Evolutionary conservation across 2,329 filamentous ascomycete species (phyloP), one percentile per base, ranked within the genome.

Genomic region (Apiospora marii): DNA sequence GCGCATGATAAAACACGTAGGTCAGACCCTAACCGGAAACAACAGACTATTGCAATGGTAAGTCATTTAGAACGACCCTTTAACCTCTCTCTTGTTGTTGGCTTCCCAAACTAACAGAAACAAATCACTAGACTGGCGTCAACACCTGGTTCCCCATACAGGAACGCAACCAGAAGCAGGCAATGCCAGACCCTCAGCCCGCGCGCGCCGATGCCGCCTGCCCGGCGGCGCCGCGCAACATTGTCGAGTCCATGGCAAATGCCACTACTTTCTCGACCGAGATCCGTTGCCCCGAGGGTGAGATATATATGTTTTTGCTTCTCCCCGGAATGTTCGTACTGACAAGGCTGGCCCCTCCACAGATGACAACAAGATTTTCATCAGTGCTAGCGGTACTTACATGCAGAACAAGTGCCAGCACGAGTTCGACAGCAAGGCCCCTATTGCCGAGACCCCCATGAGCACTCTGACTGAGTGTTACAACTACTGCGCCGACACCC

Each of bases 261-360:
- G 64, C 64, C 16, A 24, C 19, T 22, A 24, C 64, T 0, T 67
- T 67, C 37, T 2, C 10, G 64, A 24, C 14, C 6, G 34, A 41
- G 0, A 24, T 41, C 37, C 34, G 13, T 7, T 67, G 64, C 37
- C 30, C 64, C 8, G 22, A 8, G 2, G 64, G 64, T 67, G 44
- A 12, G 37, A n/a, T 6, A 0, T 1, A 4, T 5, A 7, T 1
- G 6, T 7, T 2, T 0, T n/a, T 13, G 3, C 13, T 4, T n/a
- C 61, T 41, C 12, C 43, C 14, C 43, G n/a, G n/a, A n/a, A n/a
- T n/a, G n/a, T n/a, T n/a, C n/a, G n/a, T n/a, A n/a, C n/a, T n/a
- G n/a, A n/a, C n/a, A n/a, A n/a, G n/a, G n/a, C n/a, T n/a, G n/a
- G n/a, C n/a, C 41, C 41, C 41, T 43, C 41, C 13, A 44, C 14